Conservation (phyloP, 2,329 filamentous ascomycete genomes). For the Pseudopithomyces maydicus region DNA sequence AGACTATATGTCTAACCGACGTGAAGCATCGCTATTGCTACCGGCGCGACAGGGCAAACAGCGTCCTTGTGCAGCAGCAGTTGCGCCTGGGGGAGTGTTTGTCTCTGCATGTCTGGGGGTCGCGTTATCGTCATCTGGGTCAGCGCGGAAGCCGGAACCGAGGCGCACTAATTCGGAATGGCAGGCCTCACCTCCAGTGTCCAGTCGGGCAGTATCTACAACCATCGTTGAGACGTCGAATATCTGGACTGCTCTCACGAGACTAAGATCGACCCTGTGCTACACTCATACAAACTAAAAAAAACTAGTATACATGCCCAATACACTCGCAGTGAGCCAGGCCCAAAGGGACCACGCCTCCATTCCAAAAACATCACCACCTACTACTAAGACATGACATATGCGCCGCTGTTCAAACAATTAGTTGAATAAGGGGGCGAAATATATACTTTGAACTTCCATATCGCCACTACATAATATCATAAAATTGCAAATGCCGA, state of each 20-base stretch:
- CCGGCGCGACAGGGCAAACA: background rate
- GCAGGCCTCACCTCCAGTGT: background rate
- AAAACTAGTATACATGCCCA: no score
- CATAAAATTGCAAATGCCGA: no score
- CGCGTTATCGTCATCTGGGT: constrained; percentile 2
- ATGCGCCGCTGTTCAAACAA: background rate
- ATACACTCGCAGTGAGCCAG: no score
- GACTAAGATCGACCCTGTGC: no score
- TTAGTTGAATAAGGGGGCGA: no score
- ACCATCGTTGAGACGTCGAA: no score
- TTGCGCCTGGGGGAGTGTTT: background rate
- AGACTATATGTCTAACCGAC: background rate
- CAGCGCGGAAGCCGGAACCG: constrained; percentile 5
- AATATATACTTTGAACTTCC: no score
- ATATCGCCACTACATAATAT: no score
- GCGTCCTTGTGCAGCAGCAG: background rate
- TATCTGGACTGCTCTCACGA: no score
- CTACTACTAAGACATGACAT: background rate
- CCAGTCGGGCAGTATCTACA: background rate
- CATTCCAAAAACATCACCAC: background rate
- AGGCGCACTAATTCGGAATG: background rate
- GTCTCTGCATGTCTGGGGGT: background rate
- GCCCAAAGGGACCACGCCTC: background rate
- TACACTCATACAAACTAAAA: no score
- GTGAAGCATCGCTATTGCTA: constrained; percentile 6